Conservation (phyloP, 192 early-diverging fungal genomes). For the Gigaspora rosea region DNA sequence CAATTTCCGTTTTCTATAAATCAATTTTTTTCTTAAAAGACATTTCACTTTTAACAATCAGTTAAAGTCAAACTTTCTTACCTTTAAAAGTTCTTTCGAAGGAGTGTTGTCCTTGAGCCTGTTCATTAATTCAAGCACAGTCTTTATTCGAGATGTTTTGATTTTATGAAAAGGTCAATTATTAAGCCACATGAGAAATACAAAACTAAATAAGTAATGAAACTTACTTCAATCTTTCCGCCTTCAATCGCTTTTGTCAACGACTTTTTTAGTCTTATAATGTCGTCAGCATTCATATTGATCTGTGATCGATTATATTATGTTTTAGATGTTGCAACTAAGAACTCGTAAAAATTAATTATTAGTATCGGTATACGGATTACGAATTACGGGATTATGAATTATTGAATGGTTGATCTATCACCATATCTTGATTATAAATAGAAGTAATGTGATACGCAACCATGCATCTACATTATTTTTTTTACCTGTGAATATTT, state of each 20-base stretch:
- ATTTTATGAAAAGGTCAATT: neutral
- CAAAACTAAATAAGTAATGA: neutral
- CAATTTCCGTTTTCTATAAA: constrained; percentile 74
- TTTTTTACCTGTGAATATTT: no score
- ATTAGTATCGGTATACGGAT: no score
- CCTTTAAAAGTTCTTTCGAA: constrained; percentile 23
- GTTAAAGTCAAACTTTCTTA: neutral
- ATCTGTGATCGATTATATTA: no score
- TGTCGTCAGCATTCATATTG: constrained; percentile 18
- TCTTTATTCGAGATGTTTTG: neutral
- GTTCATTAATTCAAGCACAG: constrained; percentile 4
- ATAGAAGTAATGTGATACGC: no score
- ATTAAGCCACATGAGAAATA: neutral
- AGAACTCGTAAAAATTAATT: no score
- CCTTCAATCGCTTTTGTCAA: neutral
- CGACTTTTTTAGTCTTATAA: constrained; percentile 6
- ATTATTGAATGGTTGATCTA: no score
- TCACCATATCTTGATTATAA: no score
- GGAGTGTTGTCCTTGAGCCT: constrained; percentile 1
- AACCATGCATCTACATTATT: no score
- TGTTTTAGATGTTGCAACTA: no score
- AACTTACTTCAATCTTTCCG: neutral
- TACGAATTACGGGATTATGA: no score
- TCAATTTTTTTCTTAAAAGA: constrained; percentile 6
- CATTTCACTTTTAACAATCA: neutral